Evolutionary conservation across 371 early-diverging fungal genomes (phyloP).

Genomic region (Parasitella parasitica): DNA sequence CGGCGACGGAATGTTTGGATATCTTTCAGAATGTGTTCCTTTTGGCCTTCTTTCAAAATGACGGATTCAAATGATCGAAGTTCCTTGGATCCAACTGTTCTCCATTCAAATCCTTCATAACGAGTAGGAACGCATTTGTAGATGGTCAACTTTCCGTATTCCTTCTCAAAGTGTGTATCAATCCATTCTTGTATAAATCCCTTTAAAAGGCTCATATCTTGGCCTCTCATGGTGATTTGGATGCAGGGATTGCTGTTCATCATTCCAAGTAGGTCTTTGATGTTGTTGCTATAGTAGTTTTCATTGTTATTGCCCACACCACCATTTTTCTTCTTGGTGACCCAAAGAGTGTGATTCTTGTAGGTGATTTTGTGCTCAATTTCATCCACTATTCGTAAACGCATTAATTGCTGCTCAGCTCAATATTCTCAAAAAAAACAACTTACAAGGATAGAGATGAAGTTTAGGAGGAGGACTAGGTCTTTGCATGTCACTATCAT

Average conservation of each 20-base stretch:
- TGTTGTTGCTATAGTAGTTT: constrained; percentile 4
- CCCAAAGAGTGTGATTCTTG: constrained; percentile 33
- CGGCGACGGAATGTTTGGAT: constrained; percentile 37
- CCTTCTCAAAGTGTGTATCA: constrained; percentile 25
- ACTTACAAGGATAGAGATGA: constrained; percentile 34
- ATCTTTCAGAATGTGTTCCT: constrained; percentile 35
- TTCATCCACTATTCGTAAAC: neutral
- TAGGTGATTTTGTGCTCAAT: constrained; percentile 22
- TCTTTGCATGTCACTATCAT: constrained; percentile 8
- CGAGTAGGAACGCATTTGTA: constrained; percentile 27
- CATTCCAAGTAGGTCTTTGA: constrained; percentile 21
- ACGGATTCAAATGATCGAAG: constrained; percentile 36
- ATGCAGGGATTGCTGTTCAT: constrained; percentile 21
- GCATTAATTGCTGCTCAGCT: neutral
- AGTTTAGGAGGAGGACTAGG: constrained; percentile 21
- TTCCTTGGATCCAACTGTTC: constrained; percentile 23
- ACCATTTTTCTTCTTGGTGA: constrained; percentile 20
- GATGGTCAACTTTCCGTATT: constrained; percentile 31
- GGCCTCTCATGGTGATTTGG: constrained; percentile 28
- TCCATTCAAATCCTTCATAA: constrained; percentile 28
- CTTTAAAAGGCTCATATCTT: constrained; percentile 18
- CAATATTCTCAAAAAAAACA: too few species aligned
- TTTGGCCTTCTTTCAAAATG: constrained; percentile 39
- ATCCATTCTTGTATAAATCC: constrained; percentile 42
- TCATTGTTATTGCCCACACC: neutral